Conservation (phyloP, 257 asterid genomes). For the Solanum ossicruentum region DNA sequence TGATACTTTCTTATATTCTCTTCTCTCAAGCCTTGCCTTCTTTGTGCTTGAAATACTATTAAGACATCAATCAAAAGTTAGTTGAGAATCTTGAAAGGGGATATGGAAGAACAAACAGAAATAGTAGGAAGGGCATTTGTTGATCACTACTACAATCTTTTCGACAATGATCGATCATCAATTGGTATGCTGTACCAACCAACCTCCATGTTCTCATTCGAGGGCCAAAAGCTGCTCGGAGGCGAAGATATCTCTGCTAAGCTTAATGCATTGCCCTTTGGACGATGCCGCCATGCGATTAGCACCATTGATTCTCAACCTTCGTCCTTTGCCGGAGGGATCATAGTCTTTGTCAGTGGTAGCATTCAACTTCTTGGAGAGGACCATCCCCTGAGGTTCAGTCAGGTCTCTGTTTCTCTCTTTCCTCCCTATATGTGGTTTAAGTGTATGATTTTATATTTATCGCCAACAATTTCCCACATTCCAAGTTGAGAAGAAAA, state of each 20-base stretch:
- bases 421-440: not conserved
- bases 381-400: slow-evolving; percentile 49
- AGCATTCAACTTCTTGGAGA: slow-evolving; percentile 42
- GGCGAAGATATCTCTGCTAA: slow-evolving; percentile 22
- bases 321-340: slow-evolving; percentile 26
- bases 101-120: slow-evolving; percentile 34
- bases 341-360: slow-evolving; percentile 43
- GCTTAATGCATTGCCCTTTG: slow-evolving; percentile 37
- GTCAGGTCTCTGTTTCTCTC: slow-evolving; percentile 22
- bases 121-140: slow-evolving; percentile 41
- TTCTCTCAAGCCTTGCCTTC: not conserved
- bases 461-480: not conserved
- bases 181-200: slow-evolving; percentile 34
- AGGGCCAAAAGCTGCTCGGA: slow-evolving; percentile 38
- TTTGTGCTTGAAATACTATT: not conserved
- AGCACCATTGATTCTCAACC: slow-evolving; percentile 53
- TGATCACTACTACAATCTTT: slow-evolving; percentile 33
- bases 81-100: not conserved
- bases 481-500: not conserved
- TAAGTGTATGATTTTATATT: not conserved
- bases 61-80: not conserved
- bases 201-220: slow-evolving; percentile 39
- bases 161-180: slow-evolving; percentile 24
- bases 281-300: slow-evolving; percentile 35
- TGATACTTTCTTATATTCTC: not conserved